These are phyloP conservation scores for Nephelium lappaceum DNA, from an alignment of 345 rosid genomes.

Conservation along the genomic window DNA sequence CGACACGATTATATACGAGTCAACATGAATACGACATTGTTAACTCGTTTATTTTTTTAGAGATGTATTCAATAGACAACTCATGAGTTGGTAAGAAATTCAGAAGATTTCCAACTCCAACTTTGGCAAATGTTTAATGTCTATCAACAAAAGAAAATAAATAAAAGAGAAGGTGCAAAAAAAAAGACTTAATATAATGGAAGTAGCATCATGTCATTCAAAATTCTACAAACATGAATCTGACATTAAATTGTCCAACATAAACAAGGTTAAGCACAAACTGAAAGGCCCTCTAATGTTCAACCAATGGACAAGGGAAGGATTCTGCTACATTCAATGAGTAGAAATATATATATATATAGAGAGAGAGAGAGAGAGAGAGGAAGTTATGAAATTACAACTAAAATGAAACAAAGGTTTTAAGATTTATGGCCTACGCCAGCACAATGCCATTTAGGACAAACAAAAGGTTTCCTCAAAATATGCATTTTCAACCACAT, in stretches of 20 bases:
- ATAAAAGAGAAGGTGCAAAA: too few relatives aligned
- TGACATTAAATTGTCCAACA: too few relatives aligned
- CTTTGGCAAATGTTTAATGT: neutral
- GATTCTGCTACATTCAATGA: constrained; percentile 1
- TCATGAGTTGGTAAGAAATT: too few relatives aligned
- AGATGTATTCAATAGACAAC: neutral
- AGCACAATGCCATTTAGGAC: neutral
- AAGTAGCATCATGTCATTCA: neutral
- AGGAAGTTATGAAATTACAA: neutral
- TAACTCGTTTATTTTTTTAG: too few relatives aligned
- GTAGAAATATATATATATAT: neutral
- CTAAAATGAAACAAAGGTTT: constrained; percentile 8
- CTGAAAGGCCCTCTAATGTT: constrained; percentile 4
- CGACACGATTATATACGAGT: too few relatives aligned
- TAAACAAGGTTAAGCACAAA: neutral
- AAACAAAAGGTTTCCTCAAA: constrained; percentile 1
- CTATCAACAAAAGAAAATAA: neutral
- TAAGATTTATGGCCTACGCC: constrained; percentile 2
- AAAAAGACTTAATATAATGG: neutral
- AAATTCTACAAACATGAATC: neutral
- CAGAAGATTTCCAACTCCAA: neutral
- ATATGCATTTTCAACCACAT: constrained; percentile 7
- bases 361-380: neutral
- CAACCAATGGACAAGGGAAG: neutral
- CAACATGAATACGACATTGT: too few relatives aligned